phyloP scores from a whole-genome alignment of 1,139 yeast genomes.

The Meyerozyma guilliermondii region DNA sequence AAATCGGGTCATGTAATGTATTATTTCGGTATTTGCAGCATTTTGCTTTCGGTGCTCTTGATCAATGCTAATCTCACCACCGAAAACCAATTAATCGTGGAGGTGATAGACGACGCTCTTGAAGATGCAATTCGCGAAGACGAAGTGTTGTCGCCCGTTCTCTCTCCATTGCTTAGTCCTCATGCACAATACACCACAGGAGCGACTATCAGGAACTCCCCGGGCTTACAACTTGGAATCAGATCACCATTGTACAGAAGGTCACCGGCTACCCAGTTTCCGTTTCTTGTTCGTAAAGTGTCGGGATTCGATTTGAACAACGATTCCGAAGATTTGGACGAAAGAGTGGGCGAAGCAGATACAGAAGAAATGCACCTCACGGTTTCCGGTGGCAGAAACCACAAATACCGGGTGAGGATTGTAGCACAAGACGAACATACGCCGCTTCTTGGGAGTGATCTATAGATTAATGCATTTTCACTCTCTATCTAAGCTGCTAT shows the following conservation, averaged over 20 bases:
- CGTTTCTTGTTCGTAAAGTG: slow-evolving; percentile 5
- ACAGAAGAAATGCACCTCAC: background rate
- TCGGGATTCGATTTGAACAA: slow-evolving; percentile 16
- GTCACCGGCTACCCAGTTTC: background rate
- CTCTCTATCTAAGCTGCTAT: slow-evolving; percentile 33
- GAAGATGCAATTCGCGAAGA: slow-evolving; percentile 45
- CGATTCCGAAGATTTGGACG: slow-evolving; percentile 5
- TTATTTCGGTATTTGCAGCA: slow-evolving; percentile 41
- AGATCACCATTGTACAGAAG: slow-evolving; percentile 10
- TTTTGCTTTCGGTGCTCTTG: slow-evolving; percentile 41
- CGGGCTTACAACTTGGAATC: slow-evolving; percentile 2
- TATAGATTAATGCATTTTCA: slow-evolving; percentile 8
- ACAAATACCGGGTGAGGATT: background rate
- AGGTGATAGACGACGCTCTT: slow-evolving; percentile 44
- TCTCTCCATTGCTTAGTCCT: slow-evolving; percentile 35
- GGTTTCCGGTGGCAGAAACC: background rate
- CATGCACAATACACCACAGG: slow-evolving; percentile 5
- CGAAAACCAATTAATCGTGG: slow-evolving; percentile 43
- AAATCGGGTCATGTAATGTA: slow-evolving; percentile 24
- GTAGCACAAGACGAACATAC: background rate
- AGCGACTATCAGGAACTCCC: slow-evolving; percentile 10
- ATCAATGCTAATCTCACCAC: slow-evolving; percentile 40
- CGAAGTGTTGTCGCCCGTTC: slow-evolving; percentile 41
- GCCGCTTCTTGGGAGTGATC: background rate
- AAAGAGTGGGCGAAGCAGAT: background rate